Evolutionary conservation across 2,329 filamentous ascomycete species (phyloP), one percentile per base, ranked within the genome.

Genomic region (Teratosphaeria destructans): DNA sequence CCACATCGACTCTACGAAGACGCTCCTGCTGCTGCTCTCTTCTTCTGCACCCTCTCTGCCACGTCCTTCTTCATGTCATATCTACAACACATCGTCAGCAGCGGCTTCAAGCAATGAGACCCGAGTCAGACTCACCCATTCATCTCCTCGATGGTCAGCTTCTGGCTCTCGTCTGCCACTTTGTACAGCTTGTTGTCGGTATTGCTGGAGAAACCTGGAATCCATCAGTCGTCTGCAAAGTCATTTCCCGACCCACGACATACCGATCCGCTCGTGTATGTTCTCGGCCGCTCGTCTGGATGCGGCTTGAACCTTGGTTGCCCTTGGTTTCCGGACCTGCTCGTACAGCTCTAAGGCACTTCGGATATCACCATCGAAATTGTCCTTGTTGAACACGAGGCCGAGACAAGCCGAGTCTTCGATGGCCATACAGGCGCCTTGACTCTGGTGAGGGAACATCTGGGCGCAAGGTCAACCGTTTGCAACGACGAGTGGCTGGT

Each of bases 361-460:
- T 3, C 61, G 58, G 0, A 77, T 64, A 52, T 73, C 67, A 5
- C 73, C 73, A 0, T 67, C 60, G 64, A 78, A 81, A 62, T 78
- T 73, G 0, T 72, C 65, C 57, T 73, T 72, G 69, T 73, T 79
- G 68, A 88, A 87, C 0, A 87, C 60, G 16, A 87, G 82, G 0
- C 85, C 85, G 0, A 88, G 70, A 0, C 82, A 82, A 0, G 82
- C 85, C 0, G 83, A 82, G 61, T 87, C 85, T 68, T 87, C 85
- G 53, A 87, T 85, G 0, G 85, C 84, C 83, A 85, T 85, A 64
- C 84, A 86, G 0, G 85, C 85, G 3, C 85, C 85, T 70, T 89
- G 85, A 59, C 82, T 85, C 68, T 88, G 85, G 66, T 88, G 80
- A 1, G 85, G 84, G 81, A 87, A 83, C 82, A 86, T 86, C 47